A percentile compares a stretch with the other conserved stretches of the same genome.
Conservation (phyloP, 1,284 basidiomycete genomes). For the Schizopora paradoxa region DNA sequence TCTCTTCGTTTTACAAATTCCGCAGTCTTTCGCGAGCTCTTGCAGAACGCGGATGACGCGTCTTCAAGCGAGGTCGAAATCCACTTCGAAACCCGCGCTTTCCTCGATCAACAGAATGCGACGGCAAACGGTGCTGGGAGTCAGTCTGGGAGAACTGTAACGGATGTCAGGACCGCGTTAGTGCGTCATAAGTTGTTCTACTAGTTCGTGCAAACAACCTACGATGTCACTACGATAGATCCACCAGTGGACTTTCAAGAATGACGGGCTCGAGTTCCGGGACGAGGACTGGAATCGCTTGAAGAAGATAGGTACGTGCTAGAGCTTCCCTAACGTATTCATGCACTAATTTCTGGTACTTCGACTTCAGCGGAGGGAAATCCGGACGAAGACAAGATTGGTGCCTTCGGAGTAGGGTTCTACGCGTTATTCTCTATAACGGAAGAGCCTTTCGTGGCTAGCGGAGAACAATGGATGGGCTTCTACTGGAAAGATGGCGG, state of each 20-base stretch:
- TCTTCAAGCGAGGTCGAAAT: slow-evolving; percentile 79
- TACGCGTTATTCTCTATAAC: slow-evolving; percentile 80
- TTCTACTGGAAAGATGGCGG: slow-evolving; percentile 96
- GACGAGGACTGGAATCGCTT: slow-evolving; percentile 85
- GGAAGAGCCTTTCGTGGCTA: slow-evolving; percentile 92
- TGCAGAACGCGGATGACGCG: slow-evolving; percentile 96
- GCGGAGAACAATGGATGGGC: slow-evolving; percentile 89
- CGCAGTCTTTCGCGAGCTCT: slow-evolving; percentile 81
- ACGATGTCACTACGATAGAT: slow-evolving; percentile 36
- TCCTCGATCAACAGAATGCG: slow-evolving; percentile 39
- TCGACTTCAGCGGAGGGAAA: slow-evolving; percentile 68
- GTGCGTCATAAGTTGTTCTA: slow-evolving; percentile 27
- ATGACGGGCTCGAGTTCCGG: slow-evolving; percentile 79
- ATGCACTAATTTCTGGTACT: slow-evolving; percentile 11
- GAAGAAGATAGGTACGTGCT: slow-evolving; percentile 73
- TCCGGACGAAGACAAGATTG: slow-evolving; percentile 81
- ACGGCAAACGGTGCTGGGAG: slow-evolving; percentile 7
- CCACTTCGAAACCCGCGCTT: slow-evolving; percentile 67
- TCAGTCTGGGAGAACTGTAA: slow-evolving; percentile 9
- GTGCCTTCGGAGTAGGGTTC: slow-evolving; percentile 85
- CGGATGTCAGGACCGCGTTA: slow-evolving; percentile 57
- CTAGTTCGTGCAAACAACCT: background rate
- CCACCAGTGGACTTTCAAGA: slow-evolving; percentile 76
- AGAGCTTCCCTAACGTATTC: background rate
- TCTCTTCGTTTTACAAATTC: background rate